Conservation (phyloP, 805 yeast species). For the Brettanomyces custersianus region DNA sequence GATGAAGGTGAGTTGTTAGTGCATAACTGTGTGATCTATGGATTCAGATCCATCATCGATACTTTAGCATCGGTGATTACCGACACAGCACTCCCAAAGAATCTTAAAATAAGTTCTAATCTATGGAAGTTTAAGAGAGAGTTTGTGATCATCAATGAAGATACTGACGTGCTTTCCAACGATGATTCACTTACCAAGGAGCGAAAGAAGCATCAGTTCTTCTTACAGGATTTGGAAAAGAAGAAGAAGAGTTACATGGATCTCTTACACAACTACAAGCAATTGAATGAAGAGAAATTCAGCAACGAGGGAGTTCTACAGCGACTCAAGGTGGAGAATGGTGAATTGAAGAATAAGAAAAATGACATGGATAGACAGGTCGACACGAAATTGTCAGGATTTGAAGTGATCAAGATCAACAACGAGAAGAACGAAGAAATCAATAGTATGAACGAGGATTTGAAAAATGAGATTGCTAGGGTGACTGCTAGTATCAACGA, state of each 20-base stretch:
- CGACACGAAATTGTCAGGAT: slow-evolving; percentile 18
- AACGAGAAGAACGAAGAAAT: slow-evolving; percentile 24
- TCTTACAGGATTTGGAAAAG: slow-evolving; percentile 9
- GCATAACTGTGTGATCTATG: slow-evolving; percentile 16
- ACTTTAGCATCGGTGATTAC: slow-evolving; percentile 7
- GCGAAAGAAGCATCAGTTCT: slow-evolving; percentile 7
- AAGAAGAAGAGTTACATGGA: slow-evolving; percentile 18
- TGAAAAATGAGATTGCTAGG: slow-evolving; percentile 19
- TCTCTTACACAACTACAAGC: slow-evolving; percentile 24
- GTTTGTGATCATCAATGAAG: slow-evolving; percentile 4
- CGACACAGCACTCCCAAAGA: background rate
- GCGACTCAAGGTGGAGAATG: slow-evolving; percentile 13
- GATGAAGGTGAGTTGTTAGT: slow-evolving; percentile 10
- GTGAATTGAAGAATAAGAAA: slow-evolving; percentile 10
- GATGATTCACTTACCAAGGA: slow-evolving; percentile 6
- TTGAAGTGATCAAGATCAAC: slow-evolving; percentile 24
- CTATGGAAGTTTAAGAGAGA: slow-evolving; percentile 8
- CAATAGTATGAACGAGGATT: slow-evolving; percentile 17
- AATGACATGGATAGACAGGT: slow-evolving; percentile 11
- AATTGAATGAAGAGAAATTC: slow-evolving; percentile 25
- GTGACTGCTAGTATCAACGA: slow-evolving; percentile 13
- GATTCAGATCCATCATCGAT: slow-evolving; percentile 16
- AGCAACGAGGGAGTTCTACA: slow-evolving; percentile 17
- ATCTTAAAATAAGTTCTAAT: slow-evolving; percentile 1
- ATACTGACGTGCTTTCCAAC: background rate